phyloP scores from a whole-genome alignment of 495 filamentous ascomycete species.

The Sabuloglossum arenarium region DNA sequence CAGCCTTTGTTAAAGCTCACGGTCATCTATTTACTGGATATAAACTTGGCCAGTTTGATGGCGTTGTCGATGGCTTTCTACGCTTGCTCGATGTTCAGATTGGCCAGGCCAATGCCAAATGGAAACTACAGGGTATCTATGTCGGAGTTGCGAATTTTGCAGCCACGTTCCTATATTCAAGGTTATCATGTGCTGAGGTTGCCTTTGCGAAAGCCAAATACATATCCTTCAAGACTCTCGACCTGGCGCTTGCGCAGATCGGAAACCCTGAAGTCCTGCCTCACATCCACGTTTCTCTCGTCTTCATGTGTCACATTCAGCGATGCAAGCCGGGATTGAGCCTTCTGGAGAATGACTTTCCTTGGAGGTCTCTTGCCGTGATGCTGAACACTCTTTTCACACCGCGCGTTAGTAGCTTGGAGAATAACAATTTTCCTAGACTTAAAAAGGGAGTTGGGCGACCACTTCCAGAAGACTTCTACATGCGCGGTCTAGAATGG shows the following conservation, averaged over 20 bases:
- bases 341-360: constrained; percentile 33
- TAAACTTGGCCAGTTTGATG: constrained; percentile 24
- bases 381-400: constrained; percentile 44
- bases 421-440: constrained; percentile 23
- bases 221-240: constrained; percentile 26
- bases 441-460: constrained; percentile 26
- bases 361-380: constrained; percentile 40
- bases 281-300: constrained; percentile 44
- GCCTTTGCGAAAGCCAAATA: constrained; percentile 39
- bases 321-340: constrained; percentile 29
- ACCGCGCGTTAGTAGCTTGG: constrained; percentile 16
- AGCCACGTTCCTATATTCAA: constrained; percentile 38
- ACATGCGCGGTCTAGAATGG: constrained; percentile 58
- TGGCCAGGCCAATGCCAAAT: constrained; percentile 30
- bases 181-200: too few relatives aligned
- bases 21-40: constrained; percentile 41
- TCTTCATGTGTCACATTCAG: constrained; percentile 42
- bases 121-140: constrained; percentile 40
- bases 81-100: constrained; percentile 37
- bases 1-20: constrained; percentile 41
- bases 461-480: constrained; percentile 73
- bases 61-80: constrained; percentile 28
- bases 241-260: constrained; percentile 33
- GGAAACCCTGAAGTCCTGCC: constrained; percentile 45
- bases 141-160: constrained; percentile 30